These are phyloP conservation scores for Penicillium sp. DNA, from an alignment of 2,329 filamentous ascomycete species.

Conservation along the genomic window DNA sequence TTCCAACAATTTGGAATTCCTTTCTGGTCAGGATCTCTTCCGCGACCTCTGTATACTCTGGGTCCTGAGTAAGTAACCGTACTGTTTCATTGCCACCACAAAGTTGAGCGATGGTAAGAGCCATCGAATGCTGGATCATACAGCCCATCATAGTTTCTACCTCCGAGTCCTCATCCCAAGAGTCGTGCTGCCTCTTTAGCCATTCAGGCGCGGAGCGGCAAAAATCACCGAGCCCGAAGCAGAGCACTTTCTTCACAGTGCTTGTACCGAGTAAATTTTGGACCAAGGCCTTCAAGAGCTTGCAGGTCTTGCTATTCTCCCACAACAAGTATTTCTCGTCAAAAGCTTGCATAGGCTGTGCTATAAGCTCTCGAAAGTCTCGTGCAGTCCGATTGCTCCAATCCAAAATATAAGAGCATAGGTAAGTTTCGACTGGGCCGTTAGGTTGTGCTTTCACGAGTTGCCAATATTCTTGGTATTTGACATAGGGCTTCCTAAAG, in stretches of 20 bases:
- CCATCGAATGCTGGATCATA: slow-evolving; percentile 21
- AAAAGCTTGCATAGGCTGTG: slow-evolving; percentile 18
- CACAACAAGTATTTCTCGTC: slow-evolving; percentile 16
- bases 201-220: slow-evolving; percentile 18
- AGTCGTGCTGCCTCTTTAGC: slow-evolving; percentile 14
- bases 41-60: slow-evolving; percentile 16
- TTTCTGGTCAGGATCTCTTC: slow-evolving; percentile 15
- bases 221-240: slow-evolving; percentile 21
- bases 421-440: slow-evolving; percentile 17
- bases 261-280: slow-evolving; percentile 13
- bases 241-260: slow-evolving; percentile 18
- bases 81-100: slow-evolving; percentile 14
- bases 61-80: slow-evolving; percentile 16
- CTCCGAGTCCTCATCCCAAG: slow-evolving; percentile 14
- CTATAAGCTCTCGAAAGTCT: slow-evolving; percentile 20
- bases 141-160: slow-evolving; percentile 11
- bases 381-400: slow-evolving; percentile 19
- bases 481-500: slow-evolving; percentile 18
- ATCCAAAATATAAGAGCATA: slow-evolving; percentile 21
- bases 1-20: slow-evolving; percentile 16
- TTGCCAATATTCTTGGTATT: slow-evolving; percentile 21
- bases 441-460: slow-evolving; percentile 17
- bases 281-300: slow-evolving; percentile 11
- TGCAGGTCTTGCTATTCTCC: slow-evolving; percentile 19
- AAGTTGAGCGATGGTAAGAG: slow-evolving; percentile 20